A percentile compares a stretch with the other conserved stretches of the same genome.
phyloP scores from a whole-genome alignment of 2,329 filamentous ascomycete species.

The Anthostomella pinea region DNA sequence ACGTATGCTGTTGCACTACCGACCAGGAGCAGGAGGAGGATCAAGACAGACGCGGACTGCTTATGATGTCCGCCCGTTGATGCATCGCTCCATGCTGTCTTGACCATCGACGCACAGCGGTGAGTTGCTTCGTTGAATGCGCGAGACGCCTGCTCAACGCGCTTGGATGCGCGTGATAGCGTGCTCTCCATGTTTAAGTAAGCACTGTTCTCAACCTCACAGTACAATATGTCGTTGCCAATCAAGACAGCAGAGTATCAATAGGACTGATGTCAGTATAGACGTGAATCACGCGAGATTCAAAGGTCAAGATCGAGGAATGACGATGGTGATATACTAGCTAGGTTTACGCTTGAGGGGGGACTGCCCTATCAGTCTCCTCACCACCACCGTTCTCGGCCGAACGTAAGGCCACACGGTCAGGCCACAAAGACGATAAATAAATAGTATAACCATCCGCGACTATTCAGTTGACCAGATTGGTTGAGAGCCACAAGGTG shows the following conservation, averaged over 20 bases:
- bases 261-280: neutral
- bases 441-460: conserved; percentile 5
- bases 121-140: conserved; percentile 10
- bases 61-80: conserved; percentile 4
- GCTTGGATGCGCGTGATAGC: conserved; percentile 10
- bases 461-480: conserved; percentile 11
- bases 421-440: conserved; percentile 1
- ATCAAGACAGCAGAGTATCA: conserved; percentile 1
- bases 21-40: conserved; percentile 17
- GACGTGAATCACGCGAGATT: neutral
- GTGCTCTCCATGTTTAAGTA: conserved; percentile 11
- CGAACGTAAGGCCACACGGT: conserved; percentile 3
- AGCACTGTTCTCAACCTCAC: neutral
- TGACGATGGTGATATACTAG: conserved; percentile 3
- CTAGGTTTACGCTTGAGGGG: neutral
- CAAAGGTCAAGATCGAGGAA: neutral
- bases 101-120: conserved; percentile 13
- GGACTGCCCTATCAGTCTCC: neutral
- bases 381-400: conserved; percentile 22
- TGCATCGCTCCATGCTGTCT: conserved; percentile 13
- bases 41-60: conserved; percentile 9
- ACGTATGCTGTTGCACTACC: conserved; percentile 14
- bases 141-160: conserved; percentile 12
- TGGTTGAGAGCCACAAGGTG: conserved; percentile 2
- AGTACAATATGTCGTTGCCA: neutral